Evolutionary conservation across 441 rosid species (phyloP).

Genomic region (Syzygium syzygioides): DNA sequence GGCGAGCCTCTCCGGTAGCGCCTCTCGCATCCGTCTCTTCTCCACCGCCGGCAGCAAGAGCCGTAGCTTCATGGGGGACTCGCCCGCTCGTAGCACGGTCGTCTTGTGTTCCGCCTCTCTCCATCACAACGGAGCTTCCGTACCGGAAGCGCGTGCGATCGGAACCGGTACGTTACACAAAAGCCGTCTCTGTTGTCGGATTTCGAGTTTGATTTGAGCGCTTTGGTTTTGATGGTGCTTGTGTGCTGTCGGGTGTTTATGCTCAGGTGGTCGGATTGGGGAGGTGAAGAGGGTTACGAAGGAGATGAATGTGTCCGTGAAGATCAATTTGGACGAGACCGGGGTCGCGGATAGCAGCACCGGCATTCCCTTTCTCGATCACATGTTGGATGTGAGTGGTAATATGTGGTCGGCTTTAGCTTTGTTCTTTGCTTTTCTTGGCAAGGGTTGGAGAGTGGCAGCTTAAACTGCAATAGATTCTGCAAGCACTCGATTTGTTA

Average conservation of each 20-base stretch:
- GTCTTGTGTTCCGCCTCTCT: conserved; percentile 21
- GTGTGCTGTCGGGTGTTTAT: neutral
- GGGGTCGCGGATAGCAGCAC: conserved; percentile 67
- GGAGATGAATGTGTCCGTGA: conserved; percentile 82
- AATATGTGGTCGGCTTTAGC: neutral
- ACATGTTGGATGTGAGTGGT: conserved; percentile 73
- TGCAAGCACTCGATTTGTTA: neutral
- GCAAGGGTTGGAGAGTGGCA: neutral
- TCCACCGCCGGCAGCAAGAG: neutral
- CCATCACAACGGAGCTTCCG: conserved; percentile 27
- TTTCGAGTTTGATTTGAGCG: neutral
- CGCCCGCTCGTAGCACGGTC: neutral
- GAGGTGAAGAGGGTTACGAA: conserved; percentile 83
- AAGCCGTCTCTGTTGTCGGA: neutral
- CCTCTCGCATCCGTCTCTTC: conserved; percentile 1
- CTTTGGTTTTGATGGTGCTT: neutral
- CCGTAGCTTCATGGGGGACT: conserved; percentile 18
- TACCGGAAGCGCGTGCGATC: neutral
- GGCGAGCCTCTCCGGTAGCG: neutral
- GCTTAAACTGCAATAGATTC: neutral
- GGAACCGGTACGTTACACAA: neutral
- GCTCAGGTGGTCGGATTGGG: conserved; percentile 42
- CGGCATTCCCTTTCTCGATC: conserved; percentile 84
- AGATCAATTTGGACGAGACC: conserved; percentile 71
- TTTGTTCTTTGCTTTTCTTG: neutral